Conservation (phyloP, 257 asterid species). For the Nicotiana paniculata region DNA sequence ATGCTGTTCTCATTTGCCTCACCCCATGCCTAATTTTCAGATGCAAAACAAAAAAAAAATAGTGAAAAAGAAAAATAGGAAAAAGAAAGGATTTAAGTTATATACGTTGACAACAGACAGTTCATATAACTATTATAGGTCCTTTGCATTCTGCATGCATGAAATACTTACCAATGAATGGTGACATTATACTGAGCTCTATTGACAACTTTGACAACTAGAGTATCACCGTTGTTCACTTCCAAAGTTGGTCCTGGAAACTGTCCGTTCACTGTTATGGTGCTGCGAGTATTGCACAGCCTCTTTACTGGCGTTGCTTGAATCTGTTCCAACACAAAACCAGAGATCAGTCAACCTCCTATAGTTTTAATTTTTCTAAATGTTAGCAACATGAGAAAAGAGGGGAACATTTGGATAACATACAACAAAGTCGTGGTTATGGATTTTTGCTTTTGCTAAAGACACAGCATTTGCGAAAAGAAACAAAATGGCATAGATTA, state of each 20-base stretch:
- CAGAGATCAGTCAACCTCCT: not conserved
- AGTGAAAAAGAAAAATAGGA: not conserved
- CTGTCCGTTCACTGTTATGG: constrained; percentile 70
- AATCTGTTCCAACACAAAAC: constrained; percentile 31
- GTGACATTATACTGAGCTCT: constrained; percentile 73
- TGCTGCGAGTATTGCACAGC: constrained; percentile 76
- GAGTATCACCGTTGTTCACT: constrained; percentile 71
- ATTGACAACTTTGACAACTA: constrained; percentile 61
- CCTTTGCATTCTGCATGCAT: not conserved
- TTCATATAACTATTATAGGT: not conserved
- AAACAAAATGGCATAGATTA: constrained; percentile 25
- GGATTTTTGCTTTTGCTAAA: constrained; percentile 45
- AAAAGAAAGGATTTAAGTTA: not conserved
- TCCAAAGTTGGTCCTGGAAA: constrained; percentile 79
- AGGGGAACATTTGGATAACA: constrained; percentile 10
- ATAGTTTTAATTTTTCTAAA: not conserved
- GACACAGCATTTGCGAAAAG: constrained; percentile 34
- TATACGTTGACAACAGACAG: not conserved
- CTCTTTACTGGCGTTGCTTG: constrained; percentile 85
- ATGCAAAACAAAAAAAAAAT: not conserved
- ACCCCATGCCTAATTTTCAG: constrained; percentile 63
- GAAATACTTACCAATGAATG: constrained; percentile 60
- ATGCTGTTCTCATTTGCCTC: constrained; percentile 67
- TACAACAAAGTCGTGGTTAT: constrained; percentile 68
- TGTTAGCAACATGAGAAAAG: not conserved